Evolutionary conservation across 139 green algal species (phyloP).

Genomic region (Parachlorella kessleri): DNA sequence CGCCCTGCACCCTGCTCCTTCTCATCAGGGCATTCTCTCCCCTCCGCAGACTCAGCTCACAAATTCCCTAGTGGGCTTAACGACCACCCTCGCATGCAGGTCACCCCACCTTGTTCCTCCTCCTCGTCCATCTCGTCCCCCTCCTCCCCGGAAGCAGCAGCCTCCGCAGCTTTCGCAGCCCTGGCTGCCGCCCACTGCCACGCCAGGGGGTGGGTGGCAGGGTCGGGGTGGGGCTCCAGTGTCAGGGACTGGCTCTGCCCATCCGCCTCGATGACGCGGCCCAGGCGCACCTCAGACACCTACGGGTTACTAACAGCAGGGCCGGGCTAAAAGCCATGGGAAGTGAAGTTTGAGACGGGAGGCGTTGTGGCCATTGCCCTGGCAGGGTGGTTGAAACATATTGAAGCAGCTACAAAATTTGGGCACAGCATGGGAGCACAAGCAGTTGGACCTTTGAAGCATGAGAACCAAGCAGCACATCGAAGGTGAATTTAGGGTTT

Average conservation of each 20-base stretch:
- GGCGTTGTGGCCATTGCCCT: too few species aligned
- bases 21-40: neutral
- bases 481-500: too few species aligned
- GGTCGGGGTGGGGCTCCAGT: slow-evolving; percentile 29
- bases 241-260: neutral
- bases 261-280: slow-evolving; percentile 12
- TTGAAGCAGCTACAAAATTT: too few species aligned
- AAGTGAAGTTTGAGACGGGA: too few species aligned
- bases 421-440: too few species aligned
- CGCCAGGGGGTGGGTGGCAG: neutral
- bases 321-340: too few species aligned
- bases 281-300: slow-evolving; percentile 24
- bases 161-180: neutral
- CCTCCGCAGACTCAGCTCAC: neutral
- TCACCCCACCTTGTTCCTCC: slow-evolving; percentile 1
- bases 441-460: too few species aligned
- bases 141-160: neutral
- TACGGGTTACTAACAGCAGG: too few species aligned
- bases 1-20: too few species aligned
- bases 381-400: too few species aligned
- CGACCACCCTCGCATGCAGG: neutral
- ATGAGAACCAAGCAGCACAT: too few species aligned
- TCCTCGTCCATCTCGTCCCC: neutral
- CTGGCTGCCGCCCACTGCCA: neutral
- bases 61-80: too few species aligned